Evolutionary conservation across 306 rosid species (phyloP), one percentile per base, ranked within the genome.

Genomic region (Alnus glutinosa): DNA sequence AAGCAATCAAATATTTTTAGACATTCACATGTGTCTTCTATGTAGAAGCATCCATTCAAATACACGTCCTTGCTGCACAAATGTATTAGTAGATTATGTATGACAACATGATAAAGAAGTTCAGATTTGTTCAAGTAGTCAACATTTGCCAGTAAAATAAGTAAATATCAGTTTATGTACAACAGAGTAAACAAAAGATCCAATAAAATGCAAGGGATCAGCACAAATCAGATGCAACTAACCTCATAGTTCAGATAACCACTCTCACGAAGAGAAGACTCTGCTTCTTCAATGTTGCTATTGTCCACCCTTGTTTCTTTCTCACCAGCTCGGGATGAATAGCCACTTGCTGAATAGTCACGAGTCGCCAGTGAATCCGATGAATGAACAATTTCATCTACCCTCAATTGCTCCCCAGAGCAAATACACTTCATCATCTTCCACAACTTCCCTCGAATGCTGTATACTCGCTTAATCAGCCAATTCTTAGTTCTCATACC

Each of bases 201-300:
- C 50, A 67, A 77, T 9, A 68, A 55, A 62, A 84, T 70, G 69
- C 42, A 70, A 67, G 55, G 55, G 55, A 44, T 39, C 47, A 1
- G 52, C 44, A 69, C 70, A 79, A 61, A 37, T 48, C 51, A 9
- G 49, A 44, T 34, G 47, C 42, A 80, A 79, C 91, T 30, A 6
- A 94, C 98, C 98, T 94, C 98, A 64, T 92, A 92, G 87, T 94
- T 92, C 18, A 94, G 87, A 74, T 89, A 94, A 77, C 98, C 98
- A 73, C 97, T 92, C 85, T 92, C 97, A 42, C 98, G 97, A 69
- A 94, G 93, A 82, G 98, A 90, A 0, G 91, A 88, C 61, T 92
- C 98, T 9, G 97, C 98, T 84, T 94, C 98, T 87, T 92, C 98
- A 81, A 94, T 92, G 83, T 92, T 94, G 86, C 86, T 86, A 78